phyloP scores from a whole-genome alignment of 2,329 filamentous ascomycete species.

The Alternaria solani region DNA sequence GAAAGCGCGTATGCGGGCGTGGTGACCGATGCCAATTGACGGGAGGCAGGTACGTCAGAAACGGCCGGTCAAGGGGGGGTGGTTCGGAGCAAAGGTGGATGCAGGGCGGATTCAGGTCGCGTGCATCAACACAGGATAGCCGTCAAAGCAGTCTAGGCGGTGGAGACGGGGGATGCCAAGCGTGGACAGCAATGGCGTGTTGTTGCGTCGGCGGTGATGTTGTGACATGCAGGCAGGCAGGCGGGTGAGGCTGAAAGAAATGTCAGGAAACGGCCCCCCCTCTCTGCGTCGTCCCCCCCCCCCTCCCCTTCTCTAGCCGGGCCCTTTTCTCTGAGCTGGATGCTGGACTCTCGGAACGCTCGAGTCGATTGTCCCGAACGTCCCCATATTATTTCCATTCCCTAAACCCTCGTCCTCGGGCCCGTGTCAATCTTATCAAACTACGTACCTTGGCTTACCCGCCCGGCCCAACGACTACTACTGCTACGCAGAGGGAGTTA shows the following conservation, averaged over 20 bases:
- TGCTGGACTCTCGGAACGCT: constrained; percentile 20
- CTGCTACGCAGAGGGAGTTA: constrained; percentile 4
- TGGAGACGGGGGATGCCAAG: background rate
- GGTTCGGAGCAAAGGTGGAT: background rate
- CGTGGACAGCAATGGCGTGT: background rate
- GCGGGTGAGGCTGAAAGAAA: constrained; percentile 24
- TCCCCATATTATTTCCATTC: constrained; percentile 28
- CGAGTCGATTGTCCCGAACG: constrained; percentile 6
- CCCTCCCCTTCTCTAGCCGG: background rate
- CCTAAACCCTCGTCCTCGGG: constrained; percentile 12
- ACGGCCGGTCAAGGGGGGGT: background rate
- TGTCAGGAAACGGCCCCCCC: constrained; percentile 17
- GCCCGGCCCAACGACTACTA: background rate
- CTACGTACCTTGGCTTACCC: constrained; percentile 5
- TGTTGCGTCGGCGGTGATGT: background rate
- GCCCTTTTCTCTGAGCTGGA: background rate
- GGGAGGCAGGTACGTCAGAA: background rate
- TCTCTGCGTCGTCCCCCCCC: constrained; percentile 7
- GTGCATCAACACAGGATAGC: background rate
- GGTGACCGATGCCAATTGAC: constrained; percentile 5
- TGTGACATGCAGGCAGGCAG: background rate
- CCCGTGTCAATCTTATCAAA: constrained; percentile 12
- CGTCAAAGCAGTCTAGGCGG: background rate
- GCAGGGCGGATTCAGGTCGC: background rate
- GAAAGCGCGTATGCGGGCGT: constrained; percentile 2